Base-by-base conservation (phyloP, 768 basidiomycete genomes). In the Mycena alexandri region DNA sequence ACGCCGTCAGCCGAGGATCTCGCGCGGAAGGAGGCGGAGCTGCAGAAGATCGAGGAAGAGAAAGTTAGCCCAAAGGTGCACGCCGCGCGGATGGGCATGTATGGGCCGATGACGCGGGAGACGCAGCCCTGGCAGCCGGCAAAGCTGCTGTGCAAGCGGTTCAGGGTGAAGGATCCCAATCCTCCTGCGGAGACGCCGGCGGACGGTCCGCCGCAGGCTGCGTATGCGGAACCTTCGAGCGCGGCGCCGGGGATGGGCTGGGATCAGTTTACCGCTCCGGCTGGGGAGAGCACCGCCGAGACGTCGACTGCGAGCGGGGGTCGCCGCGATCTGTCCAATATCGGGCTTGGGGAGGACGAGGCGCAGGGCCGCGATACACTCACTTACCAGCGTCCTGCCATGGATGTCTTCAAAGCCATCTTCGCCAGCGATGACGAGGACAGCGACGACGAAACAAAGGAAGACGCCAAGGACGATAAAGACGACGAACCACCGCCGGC, bases 391-490 rank as follows among this genome's bases (percentile, higher is more conserved):
- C 86, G 93, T 43, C 97, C 98, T 2, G 82, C 90, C 8, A 93
- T 95, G 86, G 93, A 95, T 74, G 89, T 99, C 48, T 99, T 99
- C 85, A 98, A 97, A 76, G 96, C 97, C 4, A 98, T 99, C 67
- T 99, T 99, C 76, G 96, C 95, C 13, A 95, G 93, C 78, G 94
- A 95, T 67, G 94, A 95, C 50, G 95, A 97, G 73, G 93, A 94
- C 41, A 90, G 89, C 19, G 93, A 90, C 11, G 90, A 90, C 3
- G 94, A 95, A 5, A 85, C 83, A 1, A 81, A 80, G 13, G 75
- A 71, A 58, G 73, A 95, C 5, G 85, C 83, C 1, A 81, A 80
- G 14, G 75, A 71, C 60, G 73, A 77, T 16, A 74, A 76, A 33
- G 72, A 72, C 29, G 76, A 77, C n/a, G 69, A 71, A 33, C 60